phyloP scores from a whole-genome alignment of 192 early-diverging fungal genomes.

The Coemansia asiatica region DNA sequence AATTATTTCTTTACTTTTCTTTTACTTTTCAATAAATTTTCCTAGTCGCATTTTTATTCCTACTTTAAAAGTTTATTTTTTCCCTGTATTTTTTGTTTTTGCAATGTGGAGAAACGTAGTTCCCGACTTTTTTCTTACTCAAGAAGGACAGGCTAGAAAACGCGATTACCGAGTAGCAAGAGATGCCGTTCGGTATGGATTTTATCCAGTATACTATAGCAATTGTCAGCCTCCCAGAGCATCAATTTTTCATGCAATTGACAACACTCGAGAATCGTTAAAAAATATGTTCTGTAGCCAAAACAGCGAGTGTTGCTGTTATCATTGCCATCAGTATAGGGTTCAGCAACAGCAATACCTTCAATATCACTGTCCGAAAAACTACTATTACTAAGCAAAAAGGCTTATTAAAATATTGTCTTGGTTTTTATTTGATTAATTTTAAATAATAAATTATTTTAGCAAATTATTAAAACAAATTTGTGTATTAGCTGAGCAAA shows the following conservation, averaged over 20 bases:
- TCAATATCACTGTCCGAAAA: not conserved
- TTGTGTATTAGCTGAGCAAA: too few species aligned
- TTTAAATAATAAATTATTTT: not conserved
- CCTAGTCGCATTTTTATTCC: not conserved
- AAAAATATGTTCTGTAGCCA: not conserved
- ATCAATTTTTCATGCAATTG: not conserved
- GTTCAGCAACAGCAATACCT: not conserved
- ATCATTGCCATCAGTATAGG: not conserved
- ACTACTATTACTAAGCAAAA: not conserved
- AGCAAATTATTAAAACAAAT: too few species aligned
- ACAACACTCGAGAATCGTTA: not conserved
- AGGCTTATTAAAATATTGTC: not conserved
- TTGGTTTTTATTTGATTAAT: not conserved
- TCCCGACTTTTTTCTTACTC: slow-evolving; percentile 5
- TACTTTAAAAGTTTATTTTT: not conserved
- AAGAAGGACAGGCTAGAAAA: not conserved
- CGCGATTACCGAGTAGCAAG: not conserved
- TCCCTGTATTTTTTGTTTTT: not conserved
- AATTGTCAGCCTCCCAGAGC: not conserved
- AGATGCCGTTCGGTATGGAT: not conserved
- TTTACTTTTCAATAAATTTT: not conserved
- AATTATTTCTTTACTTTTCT: not conserved
- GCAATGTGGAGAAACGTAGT: not conserved
- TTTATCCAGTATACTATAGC: not conserved
- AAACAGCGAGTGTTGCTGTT: not conserved